Evolutionary conservation across 768 basidiomycete species (phyloP).

Genomic region (Tubosaeta sp.): DNA sequence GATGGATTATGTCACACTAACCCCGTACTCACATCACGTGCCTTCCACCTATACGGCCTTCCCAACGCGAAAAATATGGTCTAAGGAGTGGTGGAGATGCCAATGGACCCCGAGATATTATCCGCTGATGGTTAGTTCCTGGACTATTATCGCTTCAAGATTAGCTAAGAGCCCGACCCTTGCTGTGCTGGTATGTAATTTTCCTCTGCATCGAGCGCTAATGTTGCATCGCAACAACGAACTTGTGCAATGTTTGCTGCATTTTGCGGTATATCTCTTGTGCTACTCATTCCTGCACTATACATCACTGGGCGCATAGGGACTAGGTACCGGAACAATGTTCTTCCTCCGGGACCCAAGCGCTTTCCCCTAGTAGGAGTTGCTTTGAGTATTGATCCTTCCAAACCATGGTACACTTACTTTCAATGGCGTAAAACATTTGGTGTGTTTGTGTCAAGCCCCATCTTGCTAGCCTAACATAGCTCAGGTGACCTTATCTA

Average conservation of each 20-base stretch:
- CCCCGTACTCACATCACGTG: slow-evolving; percentile 12
- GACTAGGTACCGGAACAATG: background rate
- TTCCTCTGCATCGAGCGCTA: too few species aligned
- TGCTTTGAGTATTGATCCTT: slow-evolving; percentile 22
- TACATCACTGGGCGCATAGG: slow-evolving; percentile 8
- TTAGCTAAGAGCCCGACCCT: too few species aligned
- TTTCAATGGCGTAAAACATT: slow-evolving; percentile 28
- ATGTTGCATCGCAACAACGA: background rate
- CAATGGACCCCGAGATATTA: too few species aligned
- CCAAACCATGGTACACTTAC: slow-evolving; percentile 33
- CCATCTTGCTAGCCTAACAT: background rate
- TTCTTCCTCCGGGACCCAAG: slow-evolving; percentile 47
- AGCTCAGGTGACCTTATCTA: slow-evolving; percentile 21
- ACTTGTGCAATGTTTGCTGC: background rate
- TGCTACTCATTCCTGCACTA: slow-evolving; percentile 9
- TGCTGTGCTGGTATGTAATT: too few species aligned
- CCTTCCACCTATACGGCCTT: too few species aligned
- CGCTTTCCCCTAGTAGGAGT: slow-evolving; percentile 35
- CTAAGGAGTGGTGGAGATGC: too few species aligned
- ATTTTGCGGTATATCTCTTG: slow-evolving; percentile 1
- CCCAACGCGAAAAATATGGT: too few species aligned
- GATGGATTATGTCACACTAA: background rate
- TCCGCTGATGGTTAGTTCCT: too few species aligned
- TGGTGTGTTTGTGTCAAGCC: slow-evolving; percentile 8
- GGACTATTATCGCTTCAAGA: too few species aligned